phyloP scores from a whole-genome alignment of 129 eudicot genomes.

The Flaveria bidentis region DNA sequence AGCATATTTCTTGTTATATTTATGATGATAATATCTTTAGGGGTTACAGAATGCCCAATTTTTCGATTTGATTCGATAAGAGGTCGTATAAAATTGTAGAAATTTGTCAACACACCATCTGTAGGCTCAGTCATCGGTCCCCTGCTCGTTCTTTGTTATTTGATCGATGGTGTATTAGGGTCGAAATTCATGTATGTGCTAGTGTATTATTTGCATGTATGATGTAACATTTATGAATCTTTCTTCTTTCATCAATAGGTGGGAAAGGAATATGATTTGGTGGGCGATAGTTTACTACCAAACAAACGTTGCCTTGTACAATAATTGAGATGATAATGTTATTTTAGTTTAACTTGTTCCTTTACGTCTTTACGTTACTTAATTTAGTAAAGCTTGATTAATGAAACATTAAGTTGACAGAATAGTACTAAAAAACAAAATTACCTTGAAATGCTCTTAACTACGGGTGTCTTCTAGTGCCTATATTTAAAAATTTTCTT shows the following conservation, averaged over 20 bases:
- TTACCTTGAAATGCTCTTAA: no score
- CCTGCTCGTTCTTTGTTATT: not conserved
- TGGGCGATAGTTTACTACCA: constrained; percentile 21
- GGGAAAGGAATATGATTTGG: constrained; percentile 22
- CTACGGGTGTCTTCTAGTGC: not conserved
- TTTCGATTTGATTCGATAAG: constrained; percentile 20
- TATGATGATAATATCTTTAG: constrained; percentile 40
- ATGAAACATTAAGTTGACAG: no score
- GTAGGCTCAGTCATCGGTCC: not conserved
- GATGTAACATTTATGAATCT: not conserved
- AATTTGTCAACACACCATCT: constrained; percentile 2
- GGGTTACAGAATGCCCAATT: constrained; percentile 39
- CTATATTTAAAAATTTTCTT: not conserved
- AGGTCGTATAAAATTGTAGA: constrained; percentile 25
- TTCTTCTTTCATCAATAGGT: not conserved
- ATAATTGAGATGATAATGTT: not conserved
- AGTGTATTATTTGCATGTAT: constrained; percentile 13
- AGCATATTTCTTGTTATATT: constrained; percentile 37
- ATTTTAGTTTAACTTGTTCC: not conserved
- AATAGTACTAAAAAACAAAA: no score
- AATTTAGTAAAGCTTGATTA: no score
- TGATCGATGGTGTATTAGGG: constrained; percentile 11
- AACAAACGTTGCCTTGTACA: not conserved
- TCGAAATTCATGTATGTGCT: constrained; percentile 18
- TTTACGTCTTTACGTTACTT: no score